Base-by-base conservation (phyloP, 2,329 filamentous ascomycete species). In the Raffaelea ambrosiae region DNA sequence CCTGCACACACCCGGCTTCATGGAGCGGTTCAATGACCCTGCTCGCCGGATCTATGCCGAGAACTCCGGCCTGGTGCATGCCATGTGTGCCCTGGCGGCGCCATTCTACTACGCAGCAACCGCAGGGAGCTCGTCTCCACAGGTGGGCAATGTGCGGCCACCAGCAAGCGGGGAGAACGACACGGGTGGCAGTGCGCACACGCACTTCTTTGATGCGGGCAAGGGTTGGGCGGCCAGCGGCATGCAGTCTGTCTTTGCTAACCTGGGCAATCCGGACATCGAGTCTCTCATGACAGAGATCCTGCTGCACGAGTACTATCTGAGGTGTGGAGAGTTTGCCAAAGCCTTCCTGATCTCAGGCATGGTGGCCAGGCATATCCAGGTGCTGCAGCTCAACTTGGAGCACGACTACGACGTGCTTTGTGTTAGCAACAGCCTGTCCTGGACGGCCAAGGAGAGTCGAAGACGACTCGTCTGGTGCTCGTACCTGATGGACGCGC, bases 1-100 rank as follows among this genome's bases (percentile, higher is more conserved):
- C 20, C 40, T 58, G 39, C 57, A 58, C 44, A 57, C 49, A 48
- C 51, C 53, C 4, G 50, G 52, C 5, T 55, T 57, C 14, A 40
- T 55, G 36, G 18, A 38, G 5, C 49, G 55, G 5, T 40, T 58
- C 10, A 48, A 51, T 39, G 46, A 48, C 11, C 40, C 41, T 8
- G 22, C 26, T 16, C n/a, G n/a, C n/a, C n/a, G n/a, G 19, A 42
- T 1, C 22, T 47, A 5, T 44, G 49, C 18, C 35, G 39, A 23
- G 40, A 47, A 51, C 42, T 47, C 41, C 18, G 50, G 50, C 10
- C 47, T 51, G 11, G 43, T 51, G 5, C 47, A 51, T 11, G 50
- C 50, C 42, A 35, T 51, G 5, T 51, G 50, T 14, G 50, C 47
- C 10, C 40, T 51, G n/a, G 50, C 50, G 2, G 50, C 50, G 5